Base-by-base conservation (phyloP, 208 protist species). In the Leishmania mexicana region DNA sequence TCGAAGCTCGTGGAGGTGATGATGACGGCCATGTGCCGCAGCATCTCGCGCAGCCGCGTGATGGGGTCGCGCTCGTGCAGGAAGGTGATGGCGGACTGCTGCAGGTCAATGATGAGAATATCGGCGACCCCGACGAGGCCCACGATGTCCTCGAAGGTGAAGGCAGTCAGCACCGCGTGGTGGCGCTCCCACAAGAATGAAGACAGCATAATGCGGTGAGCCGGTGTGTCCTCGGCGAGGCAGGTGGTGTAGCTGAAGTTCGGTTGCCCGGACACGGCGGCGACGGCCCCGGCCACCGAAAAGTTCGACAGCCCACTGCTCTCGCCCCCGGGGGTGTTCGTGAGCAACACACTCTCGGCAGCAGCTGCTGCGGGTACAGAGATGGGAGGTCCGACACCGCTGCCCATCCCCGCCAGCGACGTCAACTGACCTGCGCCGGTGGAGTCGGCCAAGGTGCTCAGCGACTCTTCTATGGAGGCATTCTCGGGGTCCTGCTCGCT, bases 191-290 rank as follows among this genome's bases (percentile, higher is more conserved):
- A 98, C 58, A 98, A 83, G 80, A 91, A 97, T 31, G 87, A 84
- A 62, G 94, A 98, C 28, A 98, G 76, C 91, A 97, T 95, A 80
- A 96, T 96, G 68, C 95, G 89, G 72, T 97, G 93, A 15, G 91
- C 91, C 58, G 95, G 87, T 5, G 81, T 91, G 83, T 96, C 93
- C 80, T 97, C 95, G 57, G 90, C 93, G 15, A 97, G 88, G 67
- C 96, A 90, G 53, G 95, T 97, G 10, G 93, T 96, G 86, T 93
- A 97, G 90, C 84, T 92, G 79, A 89, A 87, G 64, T 65, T 81
- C 24, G 82, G 90, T 51, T 83, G 83, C 38, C 80, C 79, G 51
- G 71, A 10, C 35, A 17, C 78, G 5, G 75, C 53, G 19, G 64
- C n/a, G 28, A 64, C 54, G 49, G 13, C 60, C 35, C 49, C 74